phyloP scores from a whole-genome alignment of 2,329 filamentous ascomycete species.

The Escovopsis sp. region DNA sequence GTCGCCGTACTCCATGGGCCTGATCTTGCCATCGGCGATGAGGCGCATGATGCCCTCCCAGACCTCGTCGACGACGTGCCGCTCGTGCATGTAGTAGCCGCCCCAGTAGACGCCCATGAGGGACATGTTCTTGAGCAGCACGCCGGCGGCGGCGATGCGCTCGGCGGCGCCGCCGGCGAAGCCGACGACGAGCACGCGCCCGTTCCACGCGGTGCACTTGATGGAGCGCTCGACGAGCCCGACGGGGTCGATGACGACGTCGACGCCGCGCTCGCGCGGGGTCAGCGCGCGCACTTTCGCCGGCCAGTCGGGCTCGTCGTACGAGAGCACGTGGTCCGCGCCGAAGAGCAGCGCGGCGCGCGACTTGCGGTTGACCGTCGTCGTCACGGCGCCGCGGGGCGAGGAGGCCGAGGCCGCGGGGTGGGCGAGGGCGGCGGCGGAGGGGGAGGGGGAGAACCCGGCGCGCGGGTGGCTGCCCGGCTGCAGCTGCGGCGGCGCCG shows the following conservation, averaged over 20 bases:
- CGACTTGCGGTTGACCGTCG: slow-evolving; percentile 38
- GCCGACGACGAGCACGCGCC: slow-evolving; percentile 71
- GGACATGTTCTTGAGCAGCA: slow-evolving; percentile 84
- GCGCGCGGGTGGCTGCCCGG: no score
- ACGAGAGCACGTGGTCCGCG: slow-evolving; percentile 72
- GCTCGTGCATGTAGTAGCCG: slow-evolving; percentile 61
- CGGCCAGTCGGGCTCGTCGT: slow-evolving; percentile 50
- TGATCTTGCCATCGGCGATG: slow-evolving; percentile 64
- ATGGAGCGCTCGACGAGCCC: slow-evolving; percentile 76
- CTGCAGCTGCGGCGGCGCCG: no score
- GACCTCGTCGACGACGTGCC: slow-evolving; percentile 52
- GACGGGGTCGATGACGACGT: slow-evolving; percentile 92
- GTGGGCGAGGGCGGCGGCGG: no score
- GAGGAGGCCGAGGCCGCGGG: slow-evolving; percentile 48
- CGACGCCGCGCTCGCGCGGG: slow-evolving; percentile 57
- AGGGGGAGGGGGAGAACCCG: no score
- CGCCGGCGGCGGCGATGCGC: slow-evolving; percentile 83
- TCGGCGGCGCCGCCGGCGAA: slow-evolving; percentile 68
- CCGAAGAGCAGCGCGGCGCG: slow-evolving; percentile 67
- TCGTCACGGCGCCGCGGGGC: slow-evolving; percentile 24
- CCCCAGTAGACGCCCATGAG: slow-evolving; percentile 90
- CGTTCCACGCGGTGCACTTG: slow-evolving; percentile 91
- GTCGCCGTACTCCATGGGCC: slow-evolving; percentile 69
- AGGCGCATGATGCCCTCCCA: slow-evolving; percentile 74
- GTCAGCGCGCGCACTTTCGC: slow-evolving; percentile 62